These are phyloP conservation scores for Novymonas esmeraldas DNA, from an alignment of 208 protist species.

Conservation along the genomic window DNA sequence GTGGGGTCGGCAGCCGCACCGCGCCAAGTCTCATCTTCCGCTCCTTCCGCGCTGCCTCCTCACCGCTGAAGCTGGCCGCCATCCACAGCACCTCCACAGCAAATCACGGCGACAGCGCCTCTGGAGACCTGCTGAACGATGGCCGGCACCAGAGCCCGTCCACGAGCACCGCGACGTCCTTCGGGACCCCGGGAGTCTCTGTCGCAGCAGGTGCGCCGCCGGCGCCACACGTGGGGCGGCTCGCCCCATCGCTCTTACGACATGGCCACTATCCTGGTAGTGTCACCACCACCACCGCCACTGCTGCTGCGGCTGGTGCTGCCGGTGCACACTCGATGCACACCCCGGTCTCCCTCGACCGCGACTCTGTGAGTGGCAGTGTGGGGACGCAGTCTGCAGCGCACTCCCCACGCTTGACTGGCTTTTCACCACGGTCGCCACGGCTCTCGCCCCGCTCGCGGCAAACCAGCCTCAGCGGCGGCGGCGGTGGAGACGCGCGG, in stretches of 20 bases:
- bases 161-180: neutral
- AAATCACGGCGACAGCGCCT: neutral
- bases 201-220: too few species aligned
- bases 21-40: conserved; percentile 32
- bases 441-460: neutral
- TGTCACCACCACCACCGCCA: neutral
- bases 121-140: neutral
- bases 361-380: neutral
- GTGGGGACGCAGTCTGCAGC: neutral
- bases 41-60: conserved; percentile 12
- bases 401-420: neutral
- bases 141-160: neutral
- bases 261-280: neutral
- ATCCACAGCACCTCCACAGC: neutral
- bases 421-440: neutral
- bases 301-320: too few species aligned
- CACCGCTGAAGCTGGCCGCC: conserved; percentile 23
- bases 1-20: conserved; percentile 3
- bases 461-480: too few species aligned
- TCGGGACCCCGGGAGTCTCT: neutral
- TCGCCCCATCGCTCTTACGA: conserved; percentile 6
- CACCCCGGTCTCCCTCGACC: neutral
- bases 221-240: neutral
- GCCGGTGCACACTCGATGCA: neutral
- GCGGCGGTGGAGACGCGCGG: neutral